Evolutionary conservation across 306 rosid species (phyloP).

Genomic region (Quillaja saponaria): DNA sequence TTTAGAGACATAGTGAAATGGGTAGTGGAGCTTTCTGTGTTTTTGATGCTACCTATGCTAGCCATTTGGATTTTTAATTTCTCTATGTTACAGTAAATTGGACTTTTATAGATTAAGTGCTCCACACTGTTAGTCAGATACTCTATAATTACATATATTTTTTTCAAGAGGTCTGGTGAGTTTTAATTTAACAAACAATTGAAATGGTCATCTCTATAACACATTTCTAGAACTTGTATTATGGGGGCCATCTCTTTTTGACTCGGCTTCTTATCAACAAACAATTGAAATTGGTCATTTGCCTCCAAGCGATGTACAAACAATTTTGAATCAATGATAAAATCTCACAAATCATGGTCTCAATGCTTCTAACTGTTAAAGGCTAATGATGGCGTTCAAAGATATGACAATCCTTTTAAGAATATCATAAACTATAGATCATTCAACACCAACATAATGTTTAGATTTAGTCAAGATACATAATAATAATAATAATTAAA

Average conservation of each 20-base stretch:
- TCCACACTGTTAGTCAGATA: constrained; percentile 15
- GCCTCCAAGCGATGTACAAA: constrained; percentile 8
- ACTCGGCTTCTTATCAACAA: background rate
- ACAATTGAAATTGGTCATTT: background rate
- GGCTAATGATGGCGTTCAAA: no score
- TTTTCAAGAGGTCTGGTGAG: no score
- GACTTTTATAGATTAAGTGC: constrained; percentile 29
- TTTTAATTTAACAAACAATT: no score
- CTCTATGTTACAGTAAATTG: constrained; percentile 4
- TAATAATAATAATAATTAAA: no score
- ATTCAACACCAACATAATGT: constrained; percentile 1
- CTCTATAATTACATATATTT: no score
- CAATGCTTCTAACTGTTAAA: no score
- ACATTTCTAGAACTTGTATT: constrained; percentile 4
- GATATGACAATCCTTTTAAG: background rate
- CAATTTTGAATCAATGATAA: background rate
- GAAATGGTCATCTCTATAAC: no score
- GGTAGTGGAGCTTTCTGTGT: constrained; percentile 11
- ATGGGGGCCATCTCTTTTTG: background rate
- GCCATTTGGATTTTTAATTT: constrained; percentile 22
- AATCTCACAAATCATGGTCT: background rate
- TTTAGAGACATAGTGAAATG: constrained; percentile 16
- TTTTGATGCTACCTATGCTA: constrained; percentile 24
- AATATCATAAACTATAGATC: background rate
- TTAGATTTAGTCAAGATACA: no score